Percentiles rank a stretch among this genome's conserved stretches.
Evolutionary conservation across 257 asterid species (phyloP).

Genomic region (Mentha longifolia): DNA sequence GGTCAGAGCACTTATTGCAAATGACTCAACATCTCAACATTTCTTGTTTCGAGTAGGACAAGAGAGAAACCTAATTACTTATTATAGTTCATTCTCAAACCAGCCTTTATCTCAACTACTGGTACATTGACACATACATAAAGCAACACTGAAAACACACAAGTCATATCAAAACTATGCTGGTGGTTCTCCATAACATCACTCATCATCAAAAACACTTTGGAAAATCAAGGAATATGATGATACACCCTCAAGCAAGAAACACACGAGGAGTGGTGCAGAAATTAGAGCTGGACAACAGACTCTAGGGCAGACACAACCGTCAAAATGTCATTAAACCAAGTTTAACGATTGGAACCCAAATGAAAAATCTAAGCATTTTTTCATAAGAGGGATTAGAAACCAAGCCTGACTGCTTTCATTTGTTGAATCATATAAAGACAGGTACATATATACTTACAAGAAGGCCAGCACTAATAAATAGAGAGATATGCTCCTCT

Average conservation of each 20-base stretch:
- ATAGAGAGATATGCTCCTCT: conserved; percentile 81
- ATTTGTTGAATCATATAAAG: neutral
- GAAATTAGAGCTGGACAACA: neutral
- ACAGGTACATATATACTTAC: conserved; percentile 53
- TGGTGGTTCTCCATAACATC: neutral
- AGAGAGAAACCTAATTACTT: neutral
- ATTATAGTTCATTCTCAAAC: too few species aligned
- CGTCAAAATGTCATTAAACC: neutral
- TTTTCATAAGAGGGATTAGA: neutral
- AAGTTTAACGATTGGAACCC: conserved; percentile 1
- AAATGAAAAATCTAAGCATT: neutral
- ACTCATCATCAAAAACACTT: too few species aligned
- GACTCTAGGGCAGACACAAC: neutral
- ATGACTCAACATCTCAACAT: too few species aligned
- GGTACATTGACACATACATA: neutral
- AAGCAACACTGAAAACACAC: conserved; percentile 2
- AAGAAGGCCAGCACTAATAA: conserved; percentile 86
- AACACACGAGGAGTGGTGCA: neutral
- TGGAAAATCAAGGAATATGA: too few species aligned
- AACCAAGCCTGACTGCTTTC: conserved; percentile 7
- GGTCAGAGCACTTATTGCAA: neutral
- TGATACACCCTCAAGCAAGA: too few species aligned
- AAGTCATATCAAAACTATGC: neutral
- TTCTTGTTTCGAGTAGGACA: neutral
- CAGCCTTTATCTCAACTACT: neutral